Evolutionary conservation across 2,329 filamentous ascomycete genomes (phyloP), one percentile per base, ranked within the genome.

Genomic region (Fusarium redolens): DNA sequence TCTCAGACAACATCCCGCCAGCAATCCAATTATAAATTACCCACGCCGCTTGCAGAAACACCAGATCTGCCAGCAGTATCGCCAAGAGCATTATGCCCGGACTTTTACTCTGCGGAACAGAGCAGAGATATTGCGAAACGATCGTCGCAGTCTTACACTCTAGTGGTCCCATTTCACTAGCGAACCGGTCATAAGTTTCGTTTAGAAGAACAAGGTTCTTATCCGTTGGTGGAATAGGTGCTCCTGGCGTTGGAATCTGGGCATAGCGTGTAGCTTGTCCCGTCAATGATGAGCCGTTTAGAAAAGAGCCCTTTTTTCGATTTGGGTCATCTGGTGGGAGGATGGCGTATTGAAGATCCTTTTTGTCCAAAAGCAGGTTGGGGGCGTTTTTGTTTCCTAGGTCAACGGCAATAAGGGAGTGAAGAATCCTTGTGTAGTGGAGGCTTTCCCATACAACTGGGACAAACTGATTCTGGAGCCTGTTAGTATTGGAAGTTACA

Each of bases 41-140:
- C 70, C 70, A 72, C 4, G 68, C 48, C 8, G 68, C 70, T 41
- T 72, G 68, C 14, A 72, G n/a, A 20, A 72, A 72, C 18, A 72
- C 70, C 4, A 72, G 28, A 13, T 72, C 47, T 17, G 68, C 70
- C 2, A 72, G 56, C 5, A 72, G 14, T 4, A 72, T 72, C 1
- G 70, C 70, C 2, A 69, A 13, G 0, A 72, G 41, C 70, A 72
- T 72, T 1, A 70, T 48, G 2, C 68, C 65, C 1, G 48, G 58
- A 8, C 61, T 72, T 20, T 72, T 72, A 25, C 54, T 60, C 35
- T 63, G 37, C 3, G 70, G 70, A 10, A 72, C 59, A 17, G 65
- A 69, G 5, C 70, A 72, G 8, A 72, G 50, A 48, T 72, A 72
- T 22, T 72, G 68, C 6, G 58, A 47, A 14, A 65, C 70, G 10